A percentile compares a stretch with the other conserved stretches of the same genome.
Conservation (phyloP, 2,329 filamentous ascomycete genomes). For the Colletotrichum gigasporum region DNA sequence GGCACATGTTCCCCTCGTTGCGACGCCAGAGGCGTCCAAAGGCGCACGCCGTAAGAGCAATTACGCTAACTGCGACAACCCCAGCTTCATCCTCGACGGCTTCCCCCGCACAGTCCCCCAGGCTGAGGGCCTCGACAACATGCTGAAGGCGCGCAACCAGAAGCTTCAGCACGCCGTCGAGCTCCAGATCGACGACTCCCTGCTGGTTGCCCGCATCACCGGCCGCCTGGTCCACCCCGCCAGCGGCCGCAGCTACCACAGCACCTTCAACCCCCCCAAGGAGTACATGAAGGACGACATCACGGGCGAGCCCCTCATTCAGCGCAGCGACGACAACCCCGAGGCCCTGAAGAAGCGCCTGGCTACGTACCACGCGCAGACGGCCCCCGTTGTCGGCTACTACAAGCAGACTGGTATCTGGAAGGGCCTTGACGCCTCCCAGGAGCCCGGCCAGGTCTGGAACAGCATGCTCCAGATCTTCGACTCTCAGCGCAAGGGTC, state of each 20-base stretch:
- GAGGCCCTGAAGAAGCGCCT: constrained; percentile 96
- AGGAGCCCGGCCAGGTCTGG: constrained; percentile 96
- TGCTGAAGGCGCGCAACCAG: constrained; percentile 82
- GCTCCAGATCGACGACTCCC: constrained; percentile 93
- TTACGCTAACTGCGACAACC: constrained; percentile 15
- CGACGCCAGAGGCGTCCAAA: not conserved
- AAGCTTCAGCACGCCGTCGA: constrained; percentile 94
- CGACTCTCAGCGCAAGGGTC: constrained; percentile 48
- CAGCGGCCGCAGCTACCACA: constrained; percentile 97
- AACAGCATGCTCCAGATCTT: constrained; percentile 90
- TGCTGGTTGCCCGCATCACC: constrained; percentile 95
- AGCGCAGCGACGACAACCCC: constrained; percentile 96
- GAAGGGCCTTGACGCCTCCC: constrained; percentile 93
- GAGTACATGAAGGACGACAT: constrained; percentile 92
- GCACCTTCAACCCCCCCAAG: constrained; percentile 98
- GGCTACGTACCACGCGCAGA: constrained; percentile 93
- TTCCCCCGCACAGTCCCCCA: constrained; percentile 97
- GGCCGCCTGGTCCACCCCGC: constrained; percentile 95
- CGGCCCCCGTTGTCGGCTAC: constrained; percentile 90
- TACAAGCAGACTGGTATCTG: constrained; percentile 99
- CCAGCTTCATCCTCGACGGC: constrained; percentile 96
- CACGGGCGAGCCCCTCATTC: constrained; percentile 94
- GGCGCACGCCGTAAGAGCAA: not conserved
- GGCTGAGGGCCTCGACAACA: constrained; percentile 91
- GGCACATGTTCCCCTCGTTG: constrained; percentile 37